Conservation (phyloP, 2,329 filamentous ascomycete species). For the Stachybotrys elegans region DNA sequence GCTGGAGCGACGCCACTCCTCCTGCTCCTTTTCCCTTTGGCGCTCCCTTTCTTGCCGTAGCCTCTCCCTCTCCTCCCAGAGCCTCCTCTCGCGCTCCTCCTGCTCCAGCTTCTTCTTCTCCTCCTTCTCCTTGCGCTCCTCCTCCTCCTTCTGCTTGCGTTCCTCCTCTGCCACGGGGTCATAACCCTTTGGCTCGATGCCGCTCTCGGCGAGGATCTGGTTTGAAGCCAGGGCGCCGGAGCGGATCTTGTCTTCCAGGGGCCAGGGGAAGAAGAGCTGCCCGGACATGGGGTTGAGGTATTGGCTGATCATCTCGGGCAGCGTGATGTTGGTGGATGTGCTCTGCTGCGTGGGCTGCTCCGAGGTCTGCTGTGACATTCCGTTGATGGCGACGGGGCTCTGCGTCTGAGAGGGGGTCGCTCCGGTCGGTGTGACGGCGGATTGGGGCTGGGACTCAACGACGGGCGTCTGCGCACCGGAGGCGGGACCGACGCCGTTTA, state of each 20-base stretch:
- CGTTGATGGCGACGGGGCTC: constrained; percentile 27
- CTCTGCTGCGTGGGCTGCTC: constrained; percentile 27
- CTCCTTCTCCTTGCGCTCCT: constrained; percentile 40
- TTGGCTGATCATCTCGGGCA: constrained; percentile 43
- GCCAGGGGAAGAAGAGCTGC: constrained; percentile 72
- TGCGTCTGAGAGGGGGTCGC: constrained; percentile 25
- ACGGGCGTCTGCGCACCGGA: constrained; percentile 25
- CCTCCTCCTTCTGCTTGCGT: constrained; percentile 44
- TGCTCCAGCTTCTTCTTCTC: constrained; percentile 41
- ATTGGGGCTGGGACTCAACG: constrained; percentile 22
- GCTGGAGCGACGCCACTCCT: constrained; percentile 35
- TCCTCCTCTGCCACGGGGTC: constrained; percentile 53
- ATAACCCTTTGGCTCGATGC: constrained; percentile 55
- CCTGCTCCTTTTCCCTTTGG: constrained; percentile 35
- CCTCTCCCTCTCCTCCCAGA: constrained; percentile 33
- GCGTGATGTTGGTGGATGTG: constrained; percentile 29
- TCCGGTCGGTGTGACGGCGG: constrained; percentile 24
- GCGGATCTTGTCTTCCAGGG: constrained; percentile 63
- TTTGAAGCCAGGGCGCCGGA: constrained; percentile 61
- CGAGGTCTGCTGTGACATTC: constrained; percentile 19
- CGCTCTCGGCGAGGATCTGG: constrained; percentile 57
- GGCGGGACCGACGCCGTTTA: constrained; percentile 30
- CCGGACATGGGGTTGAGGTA: constrained; percentile 52
- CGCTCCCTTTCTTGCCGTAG: constrained; percentile 36
- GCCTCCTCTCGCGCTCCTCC: constrained; percentile 38